Base-by-base conservation (phyloP, 2,329 filamentous ascomycete genomes). In the Aspergillus neotritici region DNA sequence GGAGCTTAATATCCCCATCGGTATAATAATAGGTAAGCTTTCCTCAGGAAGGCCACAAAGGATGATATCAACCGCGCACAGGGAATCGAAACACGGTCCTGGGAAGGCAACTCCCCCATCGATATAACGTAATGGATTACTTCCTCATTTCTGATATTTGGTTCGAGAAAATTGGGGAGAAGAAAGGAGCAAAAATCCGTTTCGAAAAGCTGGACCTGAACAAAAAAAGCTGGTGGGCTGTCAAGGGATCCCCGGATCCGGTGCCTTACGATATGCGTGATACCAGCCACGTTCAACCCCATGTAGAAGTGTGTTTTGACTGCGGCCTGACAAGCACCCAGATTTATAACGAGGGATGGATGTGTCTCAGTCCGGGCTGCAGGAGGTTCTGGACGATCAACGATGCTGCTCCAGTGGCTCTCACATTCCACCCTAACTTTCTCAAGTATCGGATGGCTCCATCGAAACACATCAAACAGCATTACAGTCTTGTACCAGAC, bases 91-190 rank as follows among this genome's bases (percentile, higher is more conserved):
- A 81, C 48, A 57, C 60, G 3, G 58, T 71, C 15, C 68, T 75
- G 13, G 69, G 71, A 0, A 72, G 71, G 1, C 65, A 70, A 17
- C 66, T 82, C 6, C 75, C 77, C 0, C 71, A 82, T 44, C 66
- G 73, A 1, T 88, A 82, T 54, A 80, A 76, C 43, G 79, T 87
- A 0, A 69, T 89, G 33, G 83, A 73, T n/a, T 81, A 74, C 60
- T 89, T 86, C 58, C 78, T 81, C 37, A 69, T 86, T 10, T 84
- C 82, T 0, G 69, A 83, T 37, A 69, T 87, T 0, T 90, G 85
- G 85, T 70, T 65, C 9, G 85, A 90, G 53, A 74, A 71, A 46
- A 60, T 68, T 1, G 60, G 58, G 2, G 54, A 52, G 2, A 69
- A 60, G 5, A 63, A 60, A 1, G 70, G 73, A 0, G 74, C 77